Evolutionary conservation across 257 asterid genomes (phyloP), one percentile per base, ranked within the genome.

Genomic region (Jasminum sambac): DNA sequence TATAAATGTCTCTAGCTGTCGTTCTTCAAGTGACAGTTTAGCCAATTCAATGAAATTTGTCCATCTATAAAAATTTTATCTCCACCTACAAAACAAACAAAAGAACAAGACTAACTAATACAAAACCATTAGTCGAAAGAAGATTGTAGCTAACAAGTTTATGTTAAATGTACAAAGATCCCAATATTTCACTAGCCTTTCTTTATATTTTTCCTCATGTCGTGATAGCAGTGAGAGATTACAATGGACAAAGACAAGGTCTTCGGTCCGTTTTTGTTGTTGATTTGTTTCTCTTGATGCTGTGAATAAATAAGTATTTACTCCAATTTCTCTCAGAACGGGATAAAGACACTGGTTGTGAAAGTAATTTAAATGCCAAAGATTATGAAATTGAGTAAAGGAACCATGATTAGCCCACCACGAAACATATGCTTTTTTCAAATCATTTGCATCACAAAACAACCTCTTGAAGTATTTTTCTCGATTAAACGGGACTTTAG

Each of bases 361-460:
- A 61, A 12, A 61, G 66, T 11, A 61, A 61, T 61, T 61, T 61
- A 25, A 61, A 61, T 21, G 37, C 66, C 38, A 61, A 61, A 2
- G 34, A 26, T 61, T 61, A 12, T n/a, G 26, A 19, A 21, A 19
- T 10, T 0, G 16, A 10, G 14, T 61, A 8, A 40, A 61, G 17
- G n/a, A 5, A 19, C 40, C 34, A 61, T 61, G 38, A 61, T 25
- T 61, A 61, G 38, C 66, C 66, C 66, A 61, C 66, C 66, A 61
- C 1, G 40, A 61, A 14, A 19, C 14, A 12, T 8, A 61, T 5
- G 17, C 7, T 61, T 19, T 5, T 0, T 62, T 11, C 8, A 24
- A 30, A 26, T 23, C 38, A 26, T 62, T 37, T 10, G 16, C 3
- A 30, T 25, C 7, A 13, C 21, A 10, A 62, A 62, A 62, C 38